Evolutionary conservation across 306 rosid species (phyloP).

Genomic region (Lathyrus oleraceus): DNA sequence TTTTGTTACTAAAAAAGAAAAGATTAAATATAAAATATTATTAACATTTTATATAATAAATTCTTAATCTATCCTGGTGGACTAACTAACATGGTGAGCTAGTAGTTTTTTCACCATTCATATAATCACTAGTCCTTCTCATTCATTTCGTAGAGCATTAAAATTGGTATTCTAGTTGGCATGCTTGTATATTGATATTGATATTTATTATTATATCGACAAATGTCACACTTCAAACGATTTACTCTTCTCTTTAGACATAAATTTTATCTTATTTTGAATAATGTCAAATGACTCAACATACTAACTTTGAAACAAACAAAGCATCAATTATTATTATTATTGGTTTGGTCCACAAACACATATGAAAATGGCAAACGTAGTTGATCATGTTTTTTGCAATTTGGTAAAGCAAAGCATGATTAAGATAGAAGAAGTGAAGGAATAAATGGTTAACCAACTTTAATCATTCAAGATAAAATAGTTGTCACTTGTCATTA

Average conservation of each 20-base stretch:
- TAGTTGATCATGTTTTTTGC: neutral
- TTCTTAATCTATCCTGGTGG: no score
- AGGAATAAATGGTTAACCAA: neutral
- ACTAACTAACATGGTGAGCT: neutral
- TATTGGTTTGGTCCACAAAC: conserved; percentile 3
- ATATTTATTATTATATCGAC: no score
- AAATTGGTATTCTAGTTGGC: neutral
- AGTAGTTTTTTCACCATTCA: neutral
- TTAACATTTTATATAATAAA: no score
- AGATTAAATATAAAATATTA: no score
- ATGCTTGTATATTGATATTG: neutral
- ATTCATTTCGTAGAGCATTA: neutral
- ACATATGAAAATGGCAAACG: neutral
- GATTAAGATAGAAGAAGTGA: neutral
- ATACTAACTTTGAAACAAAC: neutral
- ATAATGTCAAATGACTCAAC: neutral
- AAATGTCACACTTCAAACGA: neutral
- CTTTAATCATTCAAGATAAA: neutral
- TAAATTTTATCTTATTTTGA: neutral
- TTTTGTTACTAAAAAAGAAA: no score
- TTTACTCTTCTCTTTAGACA: neutral
- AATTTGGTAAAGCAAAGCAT: neutral
- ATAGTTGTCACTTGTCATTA: neutral
- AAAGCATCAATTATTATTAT: neutral
- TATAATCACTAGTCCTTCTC: neutral